phyloP scores from a whole-genome alignment of 352 stramenopile genomes.

The Aphanomyces invadans region DNA sequence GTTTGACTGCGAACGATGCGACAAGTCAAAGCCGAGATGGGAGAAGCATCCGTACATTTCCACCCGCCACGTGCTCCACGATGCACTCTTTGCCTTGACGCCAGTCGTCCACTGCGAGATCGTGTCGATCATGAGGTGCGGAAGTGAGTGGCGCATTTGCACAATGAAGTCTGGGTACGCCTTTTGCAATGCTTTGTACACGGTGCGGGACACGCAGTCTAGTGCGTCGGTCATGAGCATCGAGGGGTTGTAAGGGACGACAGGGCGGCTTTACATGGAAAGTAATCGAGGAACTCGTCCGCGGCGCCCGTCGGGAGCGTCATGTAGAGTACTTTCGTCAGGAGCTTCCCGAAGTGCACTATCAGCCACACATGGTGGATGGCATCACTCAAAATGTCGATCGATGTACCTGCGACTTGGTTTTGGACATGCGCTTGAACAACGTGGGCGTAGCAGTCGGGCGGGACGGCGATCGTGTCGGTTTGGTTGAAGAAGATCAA shows the following conservation, averaged over 20 bases:
- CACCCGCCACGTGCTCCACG: not conserved
- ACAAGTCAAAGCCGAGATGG: not conserved
- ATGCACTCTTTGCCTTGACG: not conserved
- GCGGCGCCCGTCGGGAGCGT: slow-evolving; percentile 13
- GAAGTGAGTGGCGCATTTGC: not conserved
- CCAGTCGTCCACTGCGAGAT: slow-evolving; percentile 11
- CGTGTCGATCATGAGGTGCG: not conserved
- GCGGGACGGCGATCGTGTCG: not conserved
- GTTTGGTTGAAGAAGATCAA: not conserved
- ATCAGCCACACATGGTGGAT: not conserved
- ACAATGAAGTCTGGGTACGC: slow-evolving; percentile 2
- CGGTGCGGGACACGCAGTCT: slow-evolving; percentile 15
- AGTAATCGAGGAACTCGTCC: slow-evolving; percentile 21
- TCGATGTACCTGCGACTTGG: slow-evolving; percentile 1
- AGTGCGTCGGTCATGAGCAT: not conserved
- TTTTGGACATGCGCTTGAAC: not conserved
- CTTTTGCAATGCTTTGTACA: slow-evolving; percentile 21
- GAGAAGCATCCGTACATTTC: not conserved
- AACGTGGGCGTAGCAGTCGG: not conserved
- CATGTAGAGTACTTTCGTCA: slow-evolving; percentile 15
- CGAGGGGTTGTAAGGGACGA: not conserved
- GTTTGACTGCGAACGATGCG: not conserved
- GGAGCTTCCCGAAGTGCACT: slow-evolving; percentile 12
- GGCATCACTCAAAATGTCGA: no score
- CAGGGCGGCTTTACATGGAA: slow-evolving; percentile 19